Conservation (phyloP, 2,329 filamentous ascomycete species). For the Colletotrichum melonis region DNA sequence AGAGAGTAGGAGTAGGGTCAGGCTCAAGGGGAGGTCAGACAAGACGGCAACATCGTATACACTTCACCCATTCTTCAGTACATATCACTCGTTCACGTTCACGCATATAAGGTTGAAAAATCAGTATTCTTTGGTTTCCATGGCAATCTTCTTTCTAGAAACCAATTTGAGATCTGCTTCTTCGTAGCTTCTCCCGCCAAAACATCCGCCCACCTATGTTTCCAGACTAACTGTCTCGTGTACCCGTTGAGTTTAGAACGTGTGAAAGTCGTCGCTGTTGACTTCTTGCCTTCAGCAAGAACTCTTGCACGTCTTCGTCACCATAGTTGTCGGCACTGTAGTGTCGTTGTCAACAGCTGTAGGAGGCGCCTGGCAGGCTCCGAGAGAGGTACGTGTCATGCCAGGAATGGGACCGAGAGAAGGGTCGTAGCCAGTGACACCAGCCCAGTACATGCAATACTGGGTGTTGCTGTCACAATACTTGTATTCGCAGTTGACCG, state of each 20-base stretch:
- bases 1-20: not conserved
- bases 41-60: not conserved
- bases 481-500: constrained; percentile 46
- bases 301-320: not conserved
- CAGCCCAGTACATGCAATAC: constrained; percentile 54
- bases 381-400: constrained; percentile 47
- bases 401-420: constrained; percentile 49
- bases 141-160: not conserved
- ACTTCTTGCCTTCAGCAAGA: not conserved
- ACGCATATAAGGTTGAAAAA: not conserved
- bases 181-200: not conserved
- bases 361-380: constrained; percentile 40
- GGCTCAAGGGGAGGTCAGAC: not conserved
- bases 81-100: constrained; percentile 4
- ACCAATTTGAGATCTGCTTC: no score
- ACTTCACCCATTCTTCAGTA: not conserved
- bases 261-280: not conserved
- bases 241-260: no score
- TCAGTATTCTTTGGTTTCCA: not conserved
- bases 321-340: not conserved
- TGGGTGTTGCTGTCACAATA: constrained; percentile 39
- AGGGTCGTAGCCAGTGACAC: constrained; percentile 49
- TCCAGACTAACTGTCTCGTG: not conserved
- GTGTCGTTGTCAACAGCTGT: not conserved
- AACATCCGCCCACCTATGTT: not conserved